Conservation (phyloP, 2,329 filamentous ascomycete species). For the Aspergillus alliaceus region DNA sequence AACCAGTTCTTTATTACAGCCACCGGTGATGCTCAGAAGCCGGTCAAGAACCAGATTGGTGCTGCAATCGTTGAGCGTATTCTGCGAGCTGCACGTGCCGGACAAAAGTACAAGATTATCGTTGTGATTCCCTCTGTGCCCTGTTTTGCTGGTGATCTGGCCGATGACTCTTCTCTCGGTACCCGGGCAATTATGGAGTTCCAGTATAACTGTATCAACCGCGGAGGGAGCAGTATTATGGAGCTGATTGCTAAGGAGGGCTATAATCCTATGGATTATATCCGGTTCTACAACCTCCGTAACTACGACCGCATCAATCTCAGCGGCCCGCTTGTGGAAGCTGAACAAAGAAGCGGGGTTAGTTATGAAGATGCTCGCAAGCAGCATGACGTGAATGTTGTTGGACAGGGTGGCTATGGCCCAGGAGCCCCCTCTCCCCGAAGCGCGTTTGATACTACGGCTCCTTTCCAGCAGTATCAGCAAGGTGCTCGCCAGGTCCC, state of each 20-base stretch:
- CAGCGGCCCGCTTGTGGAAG: slow-evolving; percentile 34
- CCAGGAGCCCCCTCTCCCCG: slow-evolving; percentile 28
- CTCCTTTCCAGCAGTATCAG: slow-evolving; percentile 69
- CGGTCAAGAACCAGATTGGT: slow-evolving; percentile 89
- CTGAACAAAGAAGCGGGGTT: slow-evolving; percentile 44
- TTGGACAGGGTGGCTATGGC: slow-evolving; percentile 43
- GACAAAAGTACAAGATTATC: slow-evolving; percentile 86
- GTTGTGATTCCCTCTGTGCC: slow-evolving; percentile 87
- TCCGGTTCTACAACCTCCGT: slow-evolving; percentile 92
- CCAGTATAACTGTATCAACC: slow-evolving; percentile 93
- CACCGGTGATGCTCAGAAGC: slow-evolving; percentile 79
- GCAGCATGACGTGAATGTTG: slow-evolving; percentile 48
- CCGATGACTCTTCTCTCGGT: slow-evolving; percentile 78
- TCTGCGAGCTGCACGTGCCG: slow-evolving; percentile 75
- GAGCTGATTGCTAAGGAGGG: slow-evolving; percentile 73
- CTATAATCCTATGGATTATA: slow-evolving; percentile 76
- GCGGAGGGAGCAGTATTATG: slow-evolving; percentile 89
- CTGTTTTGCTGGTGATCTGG: slow-evolving; percentile 87
- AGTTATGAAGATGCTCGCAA: slow-evolving; percentile 46
- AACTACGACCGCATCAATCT: slow-evolving; percentile 86
- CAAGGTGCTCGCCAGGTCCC: slow-evolving; percentile 60
- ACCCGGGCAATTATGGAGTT: slow-evolving; percentile 98
- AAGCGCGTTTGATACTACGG: slow-evolving; percentile 40
- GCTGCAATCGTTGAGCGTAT: slow-evolving; percentile 88
- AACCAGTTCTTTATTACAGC: slow-evolving; percentile 99